These are phyloP conservation scores for Paramecium caudatum DNA, from an alignment of 73 alveolate species.

Conservation along the genomic window DNA sequence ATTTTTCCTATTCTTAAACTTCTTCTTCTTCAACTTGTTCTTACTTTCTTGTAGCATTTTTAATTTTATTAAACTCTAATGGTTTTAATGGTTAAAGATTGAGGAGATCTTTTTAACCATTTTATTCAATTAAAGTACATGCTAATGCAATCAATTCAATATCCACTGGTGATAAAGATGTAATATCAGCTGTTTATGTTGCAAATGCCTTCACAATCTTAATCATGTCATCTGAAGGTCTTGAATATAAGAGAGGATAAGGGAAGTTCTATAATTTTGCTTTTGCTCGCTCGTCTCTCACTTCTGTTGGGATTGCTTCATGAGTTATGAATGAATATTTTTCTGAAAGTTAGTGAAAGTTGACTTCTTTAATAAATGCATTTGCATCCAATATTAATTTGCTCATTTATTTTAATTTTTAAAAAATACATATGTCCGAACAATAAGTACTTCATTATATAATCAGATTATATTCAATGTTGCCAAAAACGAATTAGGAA, in stretches of 20 bases:
- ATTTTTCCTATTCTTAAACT: background rate
- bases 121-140: slow-evolving; percentile 51
- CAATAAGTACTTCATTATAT: slow-evolving; percentile 13
- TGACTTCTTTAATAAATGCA: slow-evolving; percentile 71
- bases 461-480: slow-evolving; percentile 74
- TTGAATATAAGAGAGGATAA: slow-evolving; percentile 11
- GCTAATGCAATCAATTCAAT: slow-evolving; percentile 73
- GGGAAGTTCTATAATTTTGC: slow-evolving; percentile 46
- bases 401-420: slow-evolving; percentile 31
- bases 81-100: slow-evolving; percentile 63
- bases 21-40: slow-evolving; percentile 10
- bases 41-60: slow-evolving; percentile 56
- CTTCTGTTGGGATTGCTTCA: slow-evolving; percentile 53
- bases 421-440: slow-evolving; percentile 46
- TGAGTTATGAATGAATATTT: slow-evolving; percentile 64
- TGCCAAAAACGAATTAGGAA: slow-evolving; percentile 72
- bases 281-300: slow-evolving; percentile 71
- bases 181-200: slow-evolving; percentile 69
- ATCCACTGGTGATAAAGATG: slow-evolving; percentile 66
- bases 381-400: slow-evolving; percentile 75
- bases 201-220: slow-evolving; percentile 64
- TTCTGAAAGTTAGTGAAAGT: slow-evolving; percentile 66
- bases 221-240: slow-evolving; percentile 55
- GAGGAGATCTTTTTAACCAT: slow-evolving; percentile 22
- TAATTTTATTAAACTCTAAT: slow-evolving; percentile 57